Evolutionary conservation across 148 eudicot genomes (phyloP).

Genomic region (Rhododendron ferrugineum): DNA sequence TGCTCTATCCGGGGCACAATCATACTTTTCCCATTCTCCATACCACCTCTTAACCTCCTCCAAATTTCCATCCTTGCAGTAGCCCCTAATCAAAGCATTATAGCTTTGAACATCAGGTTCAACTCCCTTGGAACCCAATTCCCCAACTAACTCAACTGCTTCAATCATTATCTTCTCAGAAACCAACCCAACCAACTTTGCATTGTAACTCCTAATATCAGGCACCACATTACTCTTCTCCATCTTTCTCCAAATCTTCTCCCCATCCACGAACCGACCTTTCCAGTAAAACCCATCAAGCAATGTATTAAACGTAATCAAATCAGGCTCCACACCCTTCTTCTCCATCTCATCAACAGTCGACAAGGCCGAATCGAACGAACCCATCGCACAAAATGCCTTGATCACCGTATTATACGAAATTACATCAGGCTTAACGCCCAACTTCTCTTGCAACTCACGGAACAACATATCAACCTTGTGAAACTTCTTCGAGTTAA

Average conservation of each 20-base stretch:
- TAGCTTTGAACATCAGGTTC: constrained; percentile 28
- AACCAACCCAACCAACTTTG: constrained; percentile 35
- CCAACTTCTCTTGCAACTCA: constrained; percentile 32
- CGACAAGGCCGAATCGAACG: constrained; percentile 24
- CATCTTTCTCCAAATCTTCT: constrained; percentile 47
- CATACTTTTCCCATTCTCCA: constrained; percentile 20
- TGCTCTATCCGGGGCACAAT: constrained; percentile 20
- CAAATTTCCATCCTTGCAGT: constrained; percentile 27
- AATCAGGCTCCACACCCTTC: constrained; percentile 33
- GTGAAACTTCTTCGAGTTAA: constrained; percentile 39
- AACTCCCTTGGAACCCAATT: constrained; percentile 24
- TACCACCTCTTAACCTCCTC: constrained; percentile 52
- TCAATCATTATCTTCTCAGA: constrained; percentile 29
- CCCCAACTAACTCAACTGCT: constrained; percentile 33
- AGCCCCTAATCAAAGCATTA: constrained; percentile 39
- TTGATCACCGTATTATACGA: constrained; percentile 45
- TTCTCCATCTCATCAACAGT: constrained; percentile 45
- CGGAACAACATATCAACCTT: constrained; percentile 21
- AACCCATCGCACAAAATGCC: constrained; percentile 41
- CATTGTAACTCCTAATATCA: constrained; percentile 31
- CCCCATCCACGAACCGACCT: constrained; percentile 30
- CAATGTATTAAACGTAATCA: constrained; percentile 37
- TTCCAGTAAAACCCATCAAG: constrained; percentile 29
- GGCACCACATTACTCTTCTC: constrained; percentile 26
- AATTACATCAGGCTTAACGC: constrained; percentile 38